Evolutionary conservation across 805 yeast genomes (phyloP).

Genomic region (Metschnikowia rubicola): DNA sequence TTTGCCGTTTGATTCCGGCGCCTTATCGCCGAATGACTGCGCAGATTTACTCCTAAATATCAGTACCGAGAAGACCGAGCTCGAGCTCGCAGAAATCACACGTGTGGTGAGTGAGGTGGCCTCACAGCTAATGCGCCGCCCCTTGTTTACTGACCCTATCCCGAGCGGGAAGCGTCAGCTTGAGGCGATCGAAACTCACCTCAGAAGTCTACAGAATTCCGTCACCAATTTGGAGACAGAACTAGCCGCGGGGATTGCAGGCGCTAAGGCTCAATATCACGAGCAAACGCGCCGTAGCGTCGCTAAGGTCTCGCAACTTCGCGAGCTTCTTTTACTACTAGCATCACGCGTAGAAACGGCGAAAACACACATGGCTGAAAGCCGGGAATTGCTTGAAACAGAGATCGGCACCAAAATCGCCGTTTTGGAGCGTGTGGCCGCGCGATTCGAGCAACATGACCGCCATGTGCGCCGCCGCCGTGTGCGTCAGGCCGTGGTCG

Average conservation of each 20-base stretch:
- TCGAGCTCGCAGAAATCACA: constrained; percentile 7
- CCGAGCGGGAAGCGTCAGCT: constrained; percentile 14
- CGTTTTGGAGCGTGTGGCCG: constrained; percentile 30
- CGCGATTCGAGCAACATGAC: constrained; percentile 27
- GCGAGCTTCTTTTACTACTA: constrained; percentile 22
- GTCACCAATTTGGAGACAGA: constrained; percentile 20
- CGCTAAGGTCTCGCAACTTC: constrained; percentile 26
- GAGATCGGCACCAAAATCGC: constrained; percentile 29
- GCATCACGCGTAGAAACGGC: constrained; percentile 26
- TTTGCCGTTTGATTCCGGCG: constrained; percentile 6
- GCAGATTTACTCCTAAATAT: constrained; percentile 2
- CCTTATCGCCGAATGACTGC: background rate
- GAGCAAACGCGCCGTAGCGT: constrained; percentile 27
- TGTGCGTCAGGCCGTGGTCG: constrained; percentile 27
- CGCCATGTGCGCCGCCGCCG: constrained; percentile 23
- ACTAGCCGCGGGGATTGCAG: constrained; percentile 17
- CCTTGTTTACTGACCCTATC: background rate
- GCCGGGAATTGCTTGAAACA: constrained; percentile 25
- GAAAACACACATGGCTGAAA: constrained; percentile 22
- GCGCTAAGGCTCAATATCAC: constrained; percentile 21
- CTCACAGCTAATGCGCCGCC: background rate
- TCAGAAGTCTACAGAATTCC: constrained; percentile 17
- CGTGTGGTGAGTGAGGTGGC: constrained; percentile 2
- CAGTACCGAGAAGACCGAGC: background rate
- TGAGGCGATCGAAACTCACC: constrained; percentile 16